Conservation (phyloP, 768 basidiomycete species). For the Hericium rajendrae region DNA sequence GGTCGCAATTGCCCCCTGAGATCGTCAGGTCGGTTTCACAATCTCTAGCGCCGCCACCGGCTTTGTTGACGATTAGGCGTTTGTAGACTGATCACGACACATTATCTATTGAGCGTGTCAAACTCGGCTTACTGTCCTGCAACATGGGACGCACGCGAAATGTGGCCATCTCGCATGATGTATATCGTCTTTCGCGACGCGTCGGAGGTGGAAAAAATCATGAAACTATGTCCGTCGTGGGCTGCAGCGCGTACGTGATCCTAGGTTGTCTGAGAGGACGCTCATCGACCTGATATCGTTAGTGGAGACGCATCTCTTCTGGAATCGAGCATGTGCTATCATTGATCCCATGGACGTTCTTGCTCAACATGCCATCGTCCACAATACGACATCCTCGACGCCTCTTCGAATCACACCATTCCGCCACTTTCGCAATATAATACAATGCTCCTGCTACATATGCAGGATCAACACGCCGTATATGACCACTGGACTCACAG, state of each 20-base stretch:
- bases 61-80: slow-evolving; percentile 1
- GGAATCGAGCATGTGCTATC: slow-evolving; percentile 51
- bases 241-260: slow-evolving; percentile 10
- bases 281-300: slow-evolving; percentile 8
- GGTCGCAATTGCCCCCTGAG: slow-evolving; percentile 54
- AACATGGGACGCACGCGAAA: slow-evolving; percentile 37
- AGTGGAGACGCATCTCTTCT: slow-evolving; percentile 68
- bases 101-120: slow-evolving; percentile 43
- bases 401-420: slow-evolving; percentile 32
- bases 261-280: slow-evolving; percentile 11
- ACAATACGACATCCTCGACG: slow-evolving; percentile 17
- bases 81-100: slow-evolving; percentile 46
- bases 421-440: slow-evolving; percentile 54
- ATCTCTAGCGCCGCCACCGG: not conserved
- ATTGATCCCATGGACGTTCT: slow-evolving; percentile 56
- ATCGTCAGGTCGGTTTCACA: slow-evolving; percentile 37
- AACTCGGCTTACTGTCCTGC: slow-evolving; percentile 36
- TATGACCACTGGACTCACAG: slow-evolving; percentile 38
- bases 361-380: slow-evolving; percentile 37
- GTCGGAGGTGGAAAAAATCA: slow-evolving; percentile 14
- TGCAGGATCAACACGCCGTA: slow-evolving; percentile 61
- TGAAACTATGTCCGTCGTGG: slow-evolving; percentile 13
- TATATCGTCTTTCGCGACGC: slow-evolving; percentile 44
- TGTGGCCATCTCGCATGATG: slow-evolving; percentile 54
- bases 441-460: slow-evolving; percentile 45